Conservation (phyloP, 2,329 filamentous ascomycete genomes). For the Emmonsiellopsis sp. region DNA sequence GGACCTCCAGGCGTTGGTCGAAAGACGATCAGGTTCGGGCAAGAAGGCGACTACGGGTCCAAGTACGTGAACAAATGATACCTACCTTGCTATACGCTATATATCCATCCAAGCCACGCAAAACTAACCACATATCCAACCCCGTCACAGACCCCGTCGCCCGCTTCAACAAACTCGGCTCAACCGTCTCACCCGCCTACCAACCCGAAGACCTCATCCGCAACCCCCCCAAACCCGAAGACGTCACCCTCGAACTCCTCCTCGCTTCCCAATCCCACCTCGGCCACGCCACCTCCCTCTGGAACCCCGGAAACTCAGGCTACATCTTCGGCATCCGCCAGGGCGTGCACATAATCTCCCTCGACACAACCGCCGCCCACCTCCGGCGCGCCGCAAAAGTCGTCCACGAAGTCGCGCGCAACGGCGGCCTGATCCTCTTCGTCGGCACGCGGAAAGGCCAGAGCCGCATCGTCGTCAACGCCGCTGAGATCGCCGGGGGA, state of each 20-base stretch:
- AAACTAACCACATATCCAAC: not conserved
- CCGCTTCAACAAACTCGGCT: constrained; percentile 25
- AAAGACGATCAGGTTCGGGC: too few relatives aligned
- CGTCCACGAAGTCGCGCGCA: constrained; percentile 74
- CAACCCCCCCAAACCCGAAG: constrained; percentile 65
- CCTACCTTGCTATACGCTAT: too few relatives aligned
- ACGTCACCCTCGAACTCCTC: constrained; percentile 83
- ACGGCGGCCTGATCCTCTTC: constrained; percentile 80
- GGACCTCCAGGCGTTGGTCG: not conserved
- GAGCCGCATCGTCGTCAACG: constrained; percentile 68
- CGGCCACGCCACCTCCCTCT: constrained; percentile 80
- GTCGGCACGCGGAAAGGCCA: constrained; percentile 81
- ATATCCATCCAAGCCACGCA: not conserved
- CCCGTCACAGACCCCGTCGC: not conserved
- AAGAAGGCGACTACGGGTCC: not conserved
- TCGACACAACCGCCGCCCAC: constrained; percentile 81
- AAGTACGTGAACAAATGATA: too few relatives aligned
- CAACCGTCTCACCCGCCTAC: constrained; percentile 19
- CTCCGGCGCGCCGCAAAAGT: constrained; percentile 89
- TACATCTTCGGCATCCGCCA: constrained; percentile 90
- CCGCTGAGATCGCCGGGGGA: constrained; percentile 65
- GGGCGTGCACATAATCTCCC: constrained; percentile 84
- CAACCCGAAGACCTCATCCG: constrained; percentile 38
- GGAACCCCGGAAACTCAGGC: constrained; percentile 88
- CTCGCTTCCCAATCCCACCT: constrained; percentile 82